A percentile compares a stretch with the other conserved stretches of the same genome.
Evolutionary conservation across 495 filamentous ascomycete genomes (phyloP).

Genomic region (Clohesyomyces aquaticus): DNA sequence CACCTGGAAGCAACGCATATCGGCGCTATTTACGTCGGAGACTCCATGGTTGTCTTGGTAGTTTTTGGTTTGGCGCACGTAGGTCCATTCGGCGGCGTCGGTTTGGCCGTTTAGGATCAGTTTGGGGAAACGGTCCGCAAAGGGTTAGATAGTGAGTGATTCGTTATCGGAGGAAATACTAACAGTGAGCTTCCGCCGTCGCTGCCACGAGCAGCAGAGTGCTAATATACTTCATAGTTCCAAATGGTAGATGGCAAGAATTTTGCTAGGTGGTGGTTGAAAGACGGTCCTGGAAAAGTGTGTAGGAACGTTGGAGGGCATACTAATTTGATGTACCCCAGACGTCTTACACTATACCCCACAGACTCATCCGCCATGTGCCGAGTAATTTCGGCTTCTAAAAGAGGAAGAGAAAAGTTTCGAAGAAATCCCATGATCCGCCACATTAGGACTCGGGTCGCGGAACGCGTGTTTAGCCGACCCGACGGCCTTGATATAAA

Average conservation of each 20-base stretch:
- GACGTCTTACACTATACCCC: no score
- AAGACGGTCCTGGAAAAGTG: not conserved
- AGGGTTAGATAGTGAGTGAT: not conserved
- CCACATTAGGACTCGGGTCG: no score
- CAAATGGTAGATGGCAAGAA: constrained; percentile 4
- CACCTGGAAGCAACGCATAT: constrained; percentile 37
- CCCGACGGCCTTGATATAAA: no score
- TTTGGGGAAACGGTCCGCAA: constrained; percentile 28
- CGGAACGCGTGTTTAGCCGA: no score
- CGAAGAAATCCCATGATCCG: no score
- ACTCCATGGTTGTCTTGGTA: constrained; percentile 33
- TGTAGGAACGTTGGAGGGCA: no score
- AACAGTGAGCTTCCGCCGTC: constrained; percentile 23
- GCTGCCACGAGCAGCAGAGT: constrained; percentile 18
- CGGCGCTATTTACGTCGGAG: constrained; percentile 22
- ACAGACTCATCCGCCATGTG: no score
- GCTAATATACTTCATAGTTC: constrained; percentile 13
- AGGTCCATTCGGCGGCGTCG: constrained; percentile 30
- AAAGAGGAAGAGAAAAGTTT: no score
- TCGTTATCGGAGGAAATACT: not conserved
- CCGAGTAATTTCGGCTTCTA: no score
- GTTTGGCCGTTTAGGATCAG: constrained; percentile 18
- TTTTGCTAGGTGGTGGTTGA: not conserved
- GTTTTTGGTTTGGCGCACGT: constrained; percentile 34
- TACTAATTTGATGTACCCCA: no score